phyloP scores from a whole-genome alignment of 2,329 filamentous ascomycete species.

The Ophioceras dolichostomum region DNA sequence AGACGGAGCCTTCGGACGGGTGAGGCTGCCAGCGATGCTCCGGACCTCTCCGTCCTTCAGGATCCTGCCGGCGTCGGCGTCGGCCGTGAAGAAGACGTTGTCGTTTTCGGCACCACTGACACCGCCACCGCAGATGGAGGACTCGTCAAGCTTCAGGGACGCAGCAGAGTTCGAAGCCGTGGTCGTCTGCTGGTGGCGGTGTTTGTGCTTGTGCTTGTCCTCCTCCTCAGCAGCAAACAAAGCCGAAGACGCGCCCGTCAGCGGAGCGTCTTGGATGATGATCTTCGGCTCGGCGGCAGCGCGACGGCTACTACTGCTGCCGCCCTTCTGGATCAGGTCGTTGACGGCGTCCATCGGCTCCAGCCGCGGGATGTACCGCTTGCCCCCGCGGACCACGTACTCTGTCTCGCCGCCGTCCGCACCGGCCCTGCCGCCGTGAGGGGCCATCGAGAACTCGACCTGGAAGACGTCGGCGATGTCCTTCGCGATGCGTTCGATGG shows the following conservation, averaged over 20 bases:
- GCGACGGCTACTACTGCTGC: not conserved
- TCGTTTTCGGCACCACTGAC: slow-evolving; percentile 1
- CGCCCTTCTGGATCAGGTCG: slow-evolving; percentile 24
- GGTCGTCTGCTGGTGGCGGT: slow-evolving; percentile 7
- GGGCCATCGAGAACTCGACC: slow-evolving; percentile 6
- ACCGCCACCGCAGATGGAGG: too few relatives aligned
- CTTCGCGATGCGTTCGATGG: not conserved
- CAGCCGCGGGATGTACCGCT: slow-evolving; percentile 27
- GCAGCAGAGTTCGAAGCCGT: too few relatives aligned
- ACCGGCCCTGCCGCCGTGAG: too few relatives aligned
- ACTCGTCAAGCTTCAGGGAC: too few relatives aligned
- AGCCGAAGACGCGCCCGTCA: too few relatives aligned
- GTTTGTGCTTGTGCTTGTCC: too few relatives aligned
- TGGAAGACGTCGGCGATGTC: not conserved
- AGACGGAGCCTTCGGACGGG: not conserved
- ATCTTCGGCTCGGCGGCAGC: too few relatives aligned
- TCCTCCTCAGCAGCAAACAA: too few relatives aligned
- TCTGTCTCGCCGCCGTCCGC: slow-evolving; percentile 20
- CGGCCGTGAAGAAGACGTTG: slow-evolving; percentile 10
- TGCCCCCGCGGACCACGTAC: slow-evolving; percentile 13
- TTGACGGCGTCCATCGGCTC: slow-evolving; percentile 27
- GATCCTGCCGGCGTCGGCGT: slow-evolving; percentile 2
- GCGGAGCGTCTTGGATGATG: too few relatives aligned
- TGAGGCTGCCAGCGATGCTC: slow-evolving; percentile 16
- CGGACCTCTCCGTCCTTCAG: slow-evolving; percentile 23